phyloP scores from a whole-genome alignment of 2,329 filamentous ascomycete genomes.

The Bipolaris bicolor region DNA sequence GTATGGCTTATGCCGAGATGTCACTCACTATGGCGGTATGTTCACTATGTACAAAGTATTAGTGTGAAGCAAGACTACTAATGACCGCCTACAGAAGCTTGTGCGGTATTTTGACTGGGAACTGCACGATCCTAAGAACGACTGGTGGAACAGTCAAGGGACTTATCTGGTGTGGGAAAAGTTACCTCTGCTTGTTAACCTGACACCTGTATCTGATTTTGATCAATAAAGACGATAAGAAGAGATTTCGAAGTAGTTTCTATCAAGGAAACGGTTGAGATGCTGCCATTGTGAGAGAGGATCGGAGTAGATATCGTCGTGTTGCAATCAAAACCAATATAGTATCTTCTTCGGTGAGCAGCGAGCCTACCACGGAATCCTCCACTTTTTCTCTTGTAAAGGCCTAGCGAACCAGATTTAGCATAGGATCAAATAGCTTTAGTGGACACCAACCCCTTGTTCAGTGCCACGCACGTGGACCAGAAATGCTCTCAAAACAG shows the following conservation, averaged over 20 bases:
- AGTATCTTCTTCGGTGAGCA: no score
- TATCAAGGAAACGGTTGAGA: no score
- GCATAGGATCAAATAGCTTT: background rate
- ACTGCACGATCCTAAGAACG: background rate
- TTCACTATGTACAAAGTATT: background rate
- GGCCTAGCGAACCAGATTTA: no score
- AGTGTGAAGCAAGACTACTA: background rate
- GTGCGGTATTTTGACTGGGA: slow-evolving; percentile 9
- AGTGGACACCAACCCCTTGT: background rate
- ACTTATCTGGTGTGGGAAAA: slow-evolving; percentile 15
- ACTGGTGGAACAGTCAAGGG: slow-evolving; percentile 7
- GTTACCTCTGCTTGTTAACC: slow-evolving; percentile 2
- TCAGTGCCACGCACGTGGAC: slow-evolving; percentile 4
- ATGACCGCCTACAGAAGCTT: background rate
- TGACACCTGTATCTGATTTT: slow-evolving; percentile 5
- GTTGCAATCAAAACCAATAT: no score
- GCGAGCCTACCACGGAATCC: no score
- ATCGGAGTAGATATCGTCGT: no score
- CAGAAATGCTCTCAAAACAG: background rate
- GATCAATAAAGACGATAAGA: background rate
- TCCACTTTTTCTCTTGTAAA: background rate
- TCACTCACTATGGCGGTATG: slow-evolving; percentile 5
- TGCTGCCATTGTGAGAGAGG: no score
- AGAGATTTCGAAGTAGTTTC: background rate
- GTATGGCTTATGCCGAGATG: slow-evolving; percentile 9